These are phyloP conservation scores for Strombidium stylifer DNA, from an alignment of 73 alveolate genomes.

Conservation along the genomic window DNA sequence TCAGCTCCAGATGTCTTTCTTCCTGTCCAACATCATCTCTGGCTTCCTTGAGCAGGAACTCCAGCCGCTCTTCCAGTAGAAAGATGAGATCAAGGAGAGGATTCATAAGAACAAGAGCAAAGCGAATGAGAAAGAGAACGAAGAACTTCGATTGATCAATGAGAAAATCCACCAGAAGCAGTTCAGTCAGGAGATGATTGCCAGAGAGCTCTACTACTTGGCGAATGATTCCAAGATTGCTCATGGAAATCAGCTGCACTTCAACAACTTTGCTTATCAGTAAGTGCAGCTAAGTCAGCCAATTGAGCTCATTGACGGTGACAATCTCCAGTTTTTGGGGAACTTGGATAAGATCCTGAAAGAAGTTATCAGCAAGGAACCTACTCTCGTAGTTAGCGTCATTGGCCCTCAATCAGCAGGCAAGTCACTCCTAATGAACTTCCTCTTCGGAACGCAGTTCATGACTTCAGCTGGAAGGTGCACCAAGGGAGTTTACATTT, in stretches of 20 bases:
- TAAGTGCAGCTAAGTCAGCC: slow-evolving; percentile 9
- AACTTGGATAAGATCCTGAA: background rate
- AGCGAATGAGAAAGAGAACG: background rate
- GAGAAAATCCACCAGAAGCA: background rate
- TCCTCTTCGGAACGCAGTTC: slow-evolving; percentile 27
- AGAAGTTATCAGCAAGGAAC: background rate
- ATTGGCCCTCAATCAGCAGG: slow-evolving; percentile 65
- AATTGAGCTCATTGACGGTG: slow-evolving; percentile 30
- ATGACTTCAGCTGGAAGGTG: slow-evolving; percentile 24
- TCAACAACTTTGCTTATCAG: background rate
- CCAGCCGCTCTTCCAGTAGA: background rate
- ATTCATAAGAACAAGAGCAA: background rate
- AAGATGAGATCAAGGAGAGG: background rate
- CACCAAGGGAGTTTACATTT: slow-evolving; percentile 55
- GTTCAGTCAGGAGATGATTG: slow-evolving; percentile 7
- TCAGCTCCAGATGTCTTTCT: no score
- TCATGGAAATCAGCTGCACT: no score
- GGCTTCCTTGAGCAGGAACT: slow-evolving; percentile 14
- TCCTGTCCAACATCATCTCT: background rate
- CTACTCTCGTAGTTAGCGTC: slow-evolving; percentile 38
- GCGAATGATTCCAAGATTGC: background rate
- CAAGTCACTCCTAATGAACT: slow-evolving; percentile 32
- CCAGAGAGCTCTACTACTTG: slow-evolving; percentile 3
- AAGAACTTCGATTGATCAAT: background rate
- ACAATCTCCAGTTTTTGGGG: background rate